A percentile compares a stretch with the other conserved stretches of the same genome.
Conservation (phyloP, 2,329 filamentous ascomycete genomes). For the Emericellopsis atlantica region DNA sequence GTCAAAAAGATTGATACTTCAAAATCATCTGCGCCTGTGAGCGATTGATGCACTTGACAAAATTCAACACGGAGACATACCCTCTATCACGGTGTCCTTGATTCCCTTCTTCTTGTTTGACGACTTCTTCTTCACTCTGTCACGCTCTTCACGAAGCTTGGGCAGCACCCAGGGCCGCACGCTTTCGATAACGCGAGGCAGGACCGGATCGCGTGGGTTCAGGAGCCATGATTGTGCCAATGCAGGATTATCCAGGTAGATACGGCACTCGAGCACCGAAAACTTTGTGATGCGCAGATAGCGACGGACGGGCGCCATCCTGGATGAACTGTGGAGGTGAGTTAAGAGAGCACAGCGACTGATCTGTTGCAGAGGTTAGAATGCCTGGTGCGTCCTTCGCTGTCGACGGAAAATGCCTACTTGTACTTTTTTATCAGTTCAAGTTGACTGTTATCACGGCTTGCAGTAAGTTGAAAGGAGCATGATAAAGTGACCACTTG, state of each 20-base stretch:
- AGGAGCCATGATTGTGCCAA: constrained; percentile 77
- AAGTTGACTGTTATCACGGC: no score
- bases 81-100: constrained; percentile 77
- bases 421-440: no score
- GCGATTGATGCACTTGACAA: not conserved
- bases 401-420: not conserved
- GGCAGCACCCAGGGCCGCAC: constrained; percentile 79
- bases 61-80: constrained; percentile 30
- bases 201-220: constrained; percentile 59
- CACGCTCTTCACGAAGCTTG: constrained; percentile 80
- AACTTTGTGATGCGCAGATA: constrained; percentile 88
- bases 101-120: constrained; percentile 65
- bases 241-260: constrained; percentile 86
- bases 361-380: not conserved
- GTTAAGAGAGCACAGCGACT: not conserved
- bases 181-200: constrained; percentile 73
- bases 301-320: constrained; percentile 77
- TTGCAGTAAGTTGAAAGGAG: no score
- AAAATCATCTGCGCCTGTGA: constrained; percentile 60
- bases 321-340: not conserved
- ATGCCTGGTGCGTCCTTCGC: not conserved
- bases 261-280: constrained; percentile 90
- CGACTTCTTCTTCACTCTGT: constrained; percentile 41
- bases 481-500: no score
- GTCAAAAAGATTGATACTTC: constrained; percentile 91